Evolutionary conservation across 164 flowering plant genomes (phyloP), one percentile per base, ranked within the genome.

Genomic region (Kingdonia uniflora): DNA sequence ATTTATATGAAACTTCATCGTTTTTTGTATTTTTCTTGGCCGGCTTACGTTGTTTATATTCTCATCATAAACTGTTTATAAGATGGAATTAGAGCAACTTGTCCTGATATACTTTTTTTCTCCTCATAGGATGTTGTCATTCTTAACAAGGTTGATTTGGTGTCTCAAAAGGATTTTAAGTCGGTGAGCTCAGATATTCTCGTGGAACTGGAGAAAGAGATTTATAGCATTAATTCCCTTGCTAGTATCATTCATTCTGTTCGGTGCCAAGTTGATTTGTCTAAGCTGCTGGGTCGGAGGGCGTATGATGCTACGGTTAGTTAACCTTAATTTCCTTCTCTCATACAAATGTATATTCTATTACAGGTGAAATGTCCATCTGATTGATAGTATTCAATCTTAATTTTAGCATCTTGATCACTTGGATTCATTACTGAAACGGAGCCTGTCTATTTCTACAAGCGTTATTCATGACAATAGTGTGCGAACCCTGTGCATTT

Each of bases 101-200:
- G 55, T 23, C n/a, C 66, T 39, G 55, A 49, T 6, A n/a, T n/a
- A 38, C 10, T 56, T 45, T 47, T 47, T 3, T 42, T 69, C 40
- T 60, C 53, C 64, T 55, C 71, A 65, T 60, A 92, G 98, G 98
- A 88, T 75, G 73, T 81, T 71, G 66, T 92, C 51, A 78, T 92
- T 70, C 87, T 92, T 55, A 92, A 92, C 76, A 92, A 92, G 83
- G 73, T 86, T 71, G 98, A 92, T 78, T 76, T 88, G 74, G 74
- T 84, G 59, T 75, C 88, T 72, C 55, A 60, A 49, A 82, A 79
- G 56, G 72, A 64, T 46, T 63, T 78, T 59, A 38, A n/a, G n/a
- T n/a, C n/a, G n/a, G n/a, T 39, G 26, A 49, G 7, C 19, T 42
- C 60, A 8, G 67, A 37, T 51, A 58, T 42, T 64, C 46, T 84